Evolutionary conservation across 306 rosid genomes (phyloP), one percentile per base, ranked within the genome.

Genomic region (Quercus bicolor): DNA sequence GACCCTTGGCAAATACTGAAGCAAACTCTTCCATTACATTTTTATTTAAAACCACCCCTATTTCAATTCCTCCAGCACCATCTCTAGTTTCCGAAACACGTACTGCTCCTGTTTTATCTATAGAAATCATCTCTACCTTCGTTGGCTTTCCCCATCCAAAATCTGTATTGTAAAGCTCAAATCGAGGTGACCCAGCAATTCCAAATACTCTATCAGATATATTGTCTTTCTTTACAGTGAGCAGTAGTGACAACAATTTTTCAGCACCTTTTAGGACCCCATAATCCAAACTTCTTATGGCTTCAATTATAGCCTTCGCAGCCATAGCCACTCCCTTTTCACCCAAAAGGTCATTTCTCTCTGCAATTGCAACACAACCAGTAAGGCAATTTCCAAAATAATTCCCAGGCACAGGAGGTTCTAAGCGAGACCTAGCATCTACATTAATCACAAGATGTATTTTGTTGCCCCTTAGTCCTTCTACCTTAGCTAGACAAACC

Each of bases 51-150:
- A 34, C 84, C 73, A 77, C 2, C 2, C 79, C 86, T 53, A 83
- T n/a, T 55, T 86, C 84, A 34, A 80, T 29, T 54, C 73, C 85
- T 37, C 76, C 84, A 56, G 56, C 68, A 1, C 86, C 86, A 16
- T 68, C 56, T 74, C 40, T 70, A n/a, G n/a, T 68, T 2, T 86
- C 75, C 0, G 18, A 29, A 3, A 77, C 9, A 8, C 55, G 33
- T 14, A 77, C 51, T 4, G 75, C 82, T 9, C 62, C 74, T 0
- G 61, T 15, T n/a, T 11, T 10, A 26, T 66, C 64, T 24, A 45
- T 45, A 45, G 52, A 45, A 45, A 45, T 45, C 52, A 45, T 2
- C 52, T 45, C 52, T 45, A 45, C 52, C 52, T 45, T 45, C 52
- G 14, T 45, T 45, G 52, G 14, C 52, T 45, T 45, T 45, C 52